Evolutionary conservation across 306 rosid species (phyloP).

Genomic region (Betula pendula): DNA sequence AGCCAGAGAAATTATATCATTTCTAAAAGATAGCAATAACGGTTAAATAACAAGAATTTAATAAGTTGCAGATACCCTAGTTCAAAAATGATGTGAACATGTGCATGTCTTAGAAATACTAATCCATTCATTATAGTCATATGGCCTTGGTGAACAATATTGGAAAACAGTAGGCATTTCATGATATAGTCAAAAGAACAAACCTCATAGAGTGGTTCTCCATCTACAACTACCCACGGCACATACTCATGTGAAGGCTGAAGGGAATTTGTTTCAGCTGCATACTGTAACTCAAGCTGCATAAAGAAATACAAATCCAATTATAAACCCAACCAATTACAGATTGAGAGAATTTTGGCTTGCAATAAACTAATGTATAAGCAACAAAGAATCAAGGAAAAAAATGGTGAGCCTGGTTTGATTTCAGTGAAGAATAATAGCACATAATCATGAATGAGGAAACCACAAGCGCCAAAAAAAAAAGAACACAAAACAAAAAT

Average conservation of each 20-base stretch:
- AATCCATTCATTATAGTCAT: not conserved
- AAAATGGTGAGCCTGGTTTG: not conserved
- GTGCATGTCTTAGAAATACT: not conserved
- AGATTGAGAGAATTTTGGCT: not conserved
- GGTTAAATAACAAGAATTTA: not conserved
- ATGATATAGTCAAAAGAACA: conserved; percentile 20
- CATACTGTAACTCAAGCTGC: conserved; percentile 81
- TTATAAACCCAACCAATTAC: not conserved
- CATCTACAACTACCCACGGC: conserved; percentile 94
- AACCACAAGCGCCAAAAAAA: not conserved
- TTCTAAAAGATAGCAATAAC: not conserved
- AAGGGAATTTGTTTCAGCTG: conserved; percentile 63
- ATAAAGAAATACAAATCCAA: conserved; percentile 18
- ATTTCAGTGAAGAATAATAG: not conserved
- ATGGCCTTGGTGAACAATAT: not conserved
- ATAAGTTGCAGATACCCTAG: not conserved
- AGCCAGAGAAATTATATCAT: conserved; percentile 18
- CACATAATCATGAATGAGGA: not conserved
- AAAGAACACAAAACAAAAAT: not conserved
- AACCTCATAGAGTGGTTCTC: conserved; percentile 83
- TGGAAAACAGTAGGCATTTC: not conserved
- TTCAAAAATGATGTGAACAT: not conserved
- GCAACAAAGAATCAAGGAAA: not conserved
- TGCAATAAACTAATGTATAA: not conserved
- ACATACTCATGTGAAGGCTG: conserved; percentile 83